These are phyloP conservation scores for Paramyrothecium sp. DNA, from an alignment of 2,329 filamentous ascomycete genomes.

Conservation along the genomic window DNA sequence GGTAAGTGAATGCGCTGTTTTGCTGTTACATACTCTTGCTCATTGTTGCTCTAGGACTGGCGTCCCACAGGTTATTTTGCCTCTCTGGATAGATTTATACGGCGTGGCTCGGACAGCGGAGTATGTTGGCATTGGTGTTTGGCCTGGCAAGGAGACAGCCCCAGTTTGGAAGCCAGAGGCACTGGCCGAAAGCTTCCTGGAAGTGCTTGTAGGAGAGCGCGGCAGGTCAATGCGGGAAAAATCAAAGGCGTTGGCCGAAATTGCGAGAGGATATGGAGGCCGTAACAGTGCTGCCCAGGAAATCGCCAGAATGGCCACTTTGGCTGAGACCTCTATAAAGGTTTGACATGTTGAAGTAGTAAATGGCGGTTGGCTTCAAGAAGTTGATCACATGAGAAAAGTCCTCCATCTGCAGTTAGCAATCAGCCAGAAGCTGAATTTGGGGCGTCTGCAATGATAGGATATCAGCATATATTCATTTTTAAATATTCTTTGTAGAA, in stretches of 20 bases:
- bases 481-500: too few species aligned
- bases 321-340: too few species aligned
- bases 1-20: constrained; percentile 4
- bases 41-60: constrained; percentile 26
- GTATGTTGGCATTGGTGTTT: constrained; percentile 37
- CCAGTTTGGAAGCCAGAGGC: constrained; percentile 22
- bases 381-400: too few species aligned
- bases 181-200: constrained; percentile 21
- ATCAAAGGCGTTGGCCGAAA: constrained; percentile 2
- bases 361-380: too few species aligned
- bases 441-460: too few species aligned
- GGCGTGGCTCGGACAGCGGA: constrained; percentile 40
- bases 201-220: constrained; percentile 12
- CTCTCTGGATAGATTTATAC: constrained; percentile 41
- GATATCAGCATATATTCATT: too few species aligned
- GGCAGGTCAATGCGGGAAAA: constrained; percentile 8
- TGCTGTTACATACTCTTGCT: not conserved
- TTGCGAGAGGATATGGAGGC: not conserved
- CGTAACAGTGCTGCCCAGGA: not conserved
- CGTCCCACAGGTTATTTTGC: constrained; percentile 41
- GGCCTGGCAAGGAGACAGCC: constrained; percentile 28
- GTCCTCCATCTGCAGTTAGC: too few species aligned
- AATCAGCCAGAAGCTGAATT: too few species aligned
- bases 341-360: too few species aligned
- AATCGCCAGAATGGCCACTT: too few species aligned